Base-by-base conservation (phyloP, 1,139 yeast species). In the Protomyces macrosporus region DNA sequence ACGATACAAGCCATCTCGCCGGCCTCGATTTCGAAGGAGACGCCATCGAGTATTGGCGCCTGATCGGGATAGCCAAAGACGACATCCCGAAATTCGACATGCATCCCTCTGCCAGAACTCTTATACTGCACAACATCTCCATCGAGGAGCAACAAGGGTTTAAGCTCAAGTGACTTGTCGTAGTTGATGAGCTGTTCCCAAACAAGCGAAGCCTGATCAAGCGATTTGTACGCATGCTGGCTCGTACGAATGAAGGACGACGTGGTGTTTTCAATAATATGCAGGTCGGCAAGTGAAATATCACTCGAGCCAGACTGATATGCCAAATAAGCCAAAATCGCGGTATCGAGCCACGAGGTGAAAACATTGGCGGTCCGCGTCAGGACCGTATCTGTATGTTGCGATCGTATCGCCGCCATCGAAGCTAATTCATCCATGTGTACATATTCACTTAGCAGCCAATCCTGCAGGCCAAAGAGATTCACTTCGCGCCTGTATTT, bases 201-300 rank as follows among this genome's bases (percentile, higher is more conserved):
- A 5, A 50, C 51, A 14, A 35, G 32, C 30, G 55, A 48, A 6
- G 60, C 39, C 10, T 16, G 36, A 36, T 57, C 55, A 10, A 48
- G 55, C 5, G 48, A 48, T 5, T 6, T 9, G 30, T 48, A 35
- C 14, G 60, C 50, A 6, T 37, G 53, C n/a, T 57, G 55, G 30
- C 48, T 30, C 32, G 60, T 57, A 4, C 14, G 12, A 37, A 57
- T 57, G 50, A 57, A 35, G 37, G 48, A 36, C 7, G 55, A 30
- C 3, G 60, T 57, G n/a, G 60, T 50, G 32, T 50, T 57, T 33
- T 57, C 60, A n/a, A 57, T 57, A 30, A 57, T 32, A 16, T 57
- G 60, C 39, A 57, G 36, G 40, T 57, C 60, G 4, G 60, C 60
- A 36, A 57, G 34, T 9, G 60, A 45, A 6, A 57, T 39, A 12